A percentile compares a stretch with the other conserved stretches of the same genome.
phyloP scores from a whole-genome alignment of 1,284 basidiomycete species.

The Melampsora larici-populina region DNA sequence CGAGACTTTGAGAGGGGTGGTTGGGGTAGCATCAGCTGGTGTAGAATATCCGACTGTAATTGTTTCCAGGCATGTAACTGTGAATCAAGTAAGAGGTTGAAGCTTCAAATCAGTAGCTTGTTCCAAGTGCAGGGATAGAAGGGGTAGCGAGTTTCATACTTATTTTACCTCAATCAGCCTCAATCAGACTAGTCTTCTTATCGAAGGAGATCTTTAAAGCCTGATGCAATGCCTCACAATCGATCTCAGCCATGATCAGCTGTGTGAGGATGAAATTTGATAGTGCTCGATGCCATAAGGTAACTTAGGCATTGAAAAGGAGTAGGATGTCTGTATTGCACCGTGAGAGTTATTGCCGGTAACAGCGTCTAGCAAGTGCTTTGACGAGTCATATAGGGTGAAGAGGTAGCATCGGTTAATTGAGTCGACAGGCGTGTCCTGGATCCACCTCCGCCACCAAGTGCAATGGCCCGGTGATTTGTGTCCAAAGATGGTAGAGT shows the following conservation, averaged over 20 bases:
- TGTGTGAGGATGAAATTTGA: too few species aligned
- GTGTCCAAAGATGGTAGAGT: too few species aligned
- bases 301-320: too few species aligned
- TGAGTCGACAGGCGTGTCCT: too few species aligned
- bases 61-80: slow-evolving; percentile 91
- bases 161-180: not conserved
- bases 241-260: not conserved
- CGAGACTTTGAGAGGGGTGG: slow-evolving; percentile 59
- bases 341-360: too few species aligned
- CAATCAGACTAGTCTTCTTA: not conserved
- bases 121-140: not conserved
- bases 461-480: too few species aligned
- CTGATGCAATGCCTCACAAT: not conserved
- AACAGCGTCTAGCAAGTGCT: too few species aligned
- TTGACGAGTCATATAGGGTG: too few species aligned
- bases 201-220: slow-evolving; percentile 3
- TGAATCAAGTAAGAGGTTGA: slow-evolving; percentile 90
- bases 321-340: too few species aligned
- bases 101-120: slow-evolving; percentile 57
- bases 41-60: slow-evolving; percentile 57
- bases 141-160: not conserved
- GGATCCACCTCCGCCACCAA: too few species aligned
- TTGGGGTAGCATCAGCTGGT: not conserved
- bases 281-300: too few species aligned
- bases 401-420: too few species aligned